Evolutionary conservation across 1,284 basidiomycete species (phyloP), one percentile per base, ranked within the genome.

Genomic region (Termitomyces sp.): DNA sequence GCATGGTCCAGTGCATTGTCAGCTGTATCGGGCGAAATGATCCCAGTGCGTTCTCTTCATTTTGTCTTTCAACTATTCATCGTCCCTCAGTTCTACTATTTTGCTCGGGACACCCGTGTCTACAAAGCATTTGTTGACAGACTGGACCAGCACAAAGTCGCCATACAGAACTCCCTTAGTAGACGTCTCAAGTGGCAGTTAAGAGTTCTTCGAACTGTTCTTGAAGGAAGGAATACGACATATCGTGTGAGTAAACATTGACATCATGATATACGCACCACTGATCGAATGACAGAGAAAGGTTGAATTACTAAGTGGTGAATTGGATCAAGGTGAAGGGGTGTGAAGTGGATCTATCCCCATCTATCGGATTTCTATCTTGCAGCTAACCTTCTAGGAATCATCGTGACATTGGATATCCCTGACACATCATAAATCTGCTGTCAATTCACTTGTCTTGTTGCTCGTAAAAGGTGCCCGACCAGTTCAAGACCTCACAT

Each of bases 381-480:
- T 34, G 33, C 47, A 53, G 57, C 58, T 61, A 38, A 58, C 50
- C 38, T 28, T 50, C 19, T 26, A 54, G 47, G 57, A 44, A 41
- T 46, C 9, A 49, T 31, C 42, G 19, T 6, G 19, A 31, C 26
- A 37, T 46, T 11, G n/a, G 40, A 38, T 35, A 58, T 44, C 55
- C 46, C 14, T 31, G 49, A 57, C 46, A 51, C 34, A 24, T 42
- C 33, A 31, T 43, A 38, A 40, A 5, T 34, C 13, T 5, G 2
- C 5, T 24, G 19, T 10, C 14, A n/a, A 37, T 40, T 14, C 30
- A 34, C 30, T 24, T 10, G 18, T 37, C 28, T 26, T 42, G 58
- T 86, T 78, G 88, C 87, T 88, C 75, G 82, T 86, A 86, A 50
- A 86, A 89, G 88, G 88, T 90, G 85, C 88, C 84, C 69, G 74